phyloP scores from a whole-genome alignment of 192 early-diverging fungal species.

The Lunasporangiospora selenospora region DNA sequence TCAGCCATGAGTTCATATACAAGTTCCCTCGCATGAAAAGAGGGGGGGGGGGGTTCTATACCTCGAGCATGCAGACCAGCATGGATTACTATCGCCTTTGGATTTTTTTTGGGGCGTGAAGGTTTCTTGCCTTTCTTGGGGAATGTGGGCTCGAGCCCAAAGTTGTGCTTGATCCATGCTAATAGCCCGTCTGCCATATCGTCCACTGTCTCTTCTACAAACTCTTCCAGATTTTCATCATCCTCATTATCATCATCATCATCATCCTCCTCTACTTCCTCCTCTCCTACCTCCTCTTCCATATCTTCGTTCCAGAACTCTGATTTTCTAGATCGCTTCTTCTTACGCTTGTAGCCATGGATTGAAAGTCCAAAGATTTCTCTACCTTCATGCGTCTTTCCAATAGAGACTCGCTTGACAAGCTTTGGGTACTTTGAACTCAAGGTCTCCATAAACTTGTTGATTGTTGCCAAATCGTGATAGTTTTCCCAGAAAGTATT shows the following conservation, averaged over 20 bases:
- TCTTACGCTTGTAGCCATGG: slow-evolving; percentile 34
- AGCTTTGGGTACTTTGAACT: slow-evolving; percentile 23
- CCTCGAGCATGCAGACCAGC: slow-evolving; percentile 51
- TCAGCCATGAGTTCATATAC: too few relatives aligned
- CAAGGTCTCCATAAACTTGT: slow-evolving; percentile 43
- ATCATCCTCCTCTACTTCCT: slow-evolving; percentile 8
- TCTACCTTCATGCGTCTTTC: slow-evolving; percentile 42
- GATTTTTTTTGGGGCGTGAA: slow-evolving; percentile 33
- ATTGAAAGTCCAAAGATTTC: slow-evolving; percentile 47
- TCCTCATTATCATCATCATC: slow-evolving; percentile 5
- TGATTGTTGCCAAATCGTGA: slow-evolving; percentile 27
- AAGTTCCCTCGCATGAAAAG: too few relatives aligned
- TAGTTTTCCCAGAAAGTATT: slow-evolving; percentile 28
- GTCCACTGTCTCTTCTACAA: too few relatives aligned
- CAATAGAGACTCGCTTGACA: slow-evolving; percentile 43
- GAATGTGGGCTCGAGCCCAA: too few relatives aligned
- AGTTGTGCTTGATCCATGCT: too few relatives aligned
- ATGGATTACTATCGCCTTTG: slow-evolving; percentile 50
- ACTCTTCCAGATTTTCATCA: too few relatives aligned
- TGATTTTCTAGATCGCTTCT: slow-evolving; percentile 3
- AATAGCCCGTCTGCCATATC: too few relatives aligned
- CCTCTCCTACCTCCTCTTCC: background rate
- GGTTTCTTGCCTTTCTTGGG: too few relatives aligned
- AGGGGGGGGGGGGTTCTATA: slow-evolving; percentile 7
- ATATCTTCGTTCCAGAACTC: slow-evolving; percentile 2